Conservation (phyloP, 2,329 filamentous ascomycete species). For the Botrytis galanthina region DNA sequence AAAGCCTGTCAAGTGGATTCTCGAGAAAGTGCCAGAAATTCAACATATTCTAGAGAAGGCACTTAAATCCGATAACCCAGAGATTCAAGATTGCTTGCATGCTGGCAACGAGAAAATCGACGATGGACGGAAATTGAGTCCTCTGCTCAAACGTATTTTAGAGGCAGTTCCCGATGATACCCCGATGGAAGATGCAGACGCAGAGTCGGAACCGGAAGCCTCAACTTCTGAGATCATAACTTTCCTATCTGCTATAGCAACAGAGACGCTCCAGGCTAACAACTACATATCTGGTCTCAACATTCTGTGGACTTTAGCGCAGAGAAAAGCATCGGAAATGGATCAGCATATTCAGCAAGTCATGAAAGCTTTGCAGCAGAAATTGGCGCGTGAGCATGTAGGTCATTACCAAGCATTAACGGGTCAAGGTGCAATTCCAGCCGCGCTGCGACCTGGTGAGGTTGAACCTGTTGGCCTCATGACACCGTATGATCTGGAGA, state of each 20-base stretch:
- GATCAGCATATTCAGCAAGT: constrained; percentile 83
- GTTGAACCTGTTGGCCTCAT: constrained; percentile 56
- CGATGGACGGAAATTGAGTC: constrained; percentile 67
- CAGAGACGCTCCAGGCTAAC: constrained; percentile 76
- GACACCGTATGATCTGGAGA: constrained; percentile 74
- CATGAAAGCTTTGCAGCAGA: constrained; percentile 90
- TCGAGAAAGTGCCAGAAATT: constrained; percentile 70
- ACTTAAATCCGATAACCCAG: constrained; percentile 81
- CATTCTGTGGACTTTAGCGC: constrained; percentile 86
- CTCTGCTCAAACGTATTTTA: constrained; percentile 77
- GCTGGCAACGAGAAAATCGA: constrained; percentile 67
- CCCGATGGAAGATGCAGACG: constrained; percentile 72
- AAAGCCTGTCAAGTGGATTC: constrained; percentile 87
- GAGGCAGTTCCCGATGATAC: constrained; percentile 82
- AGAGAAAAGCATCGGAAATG: constrained; percentile 80
- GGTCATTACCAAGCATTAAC: constrained; percentile 64
- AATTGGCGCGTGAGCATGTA: constrained; percentile 91
- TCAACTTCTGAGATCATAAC: constrained; percentile 84
- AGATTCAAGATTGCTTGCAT: constrained; percentile 91
- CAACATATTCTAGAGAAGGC: constrained; percentile 90
- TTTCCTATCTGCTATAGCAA: constrained; percentile 80
- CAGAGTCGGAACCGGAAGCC: constrained; percentile 77
- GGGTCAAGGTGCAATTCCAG: constrained; percentile 46
- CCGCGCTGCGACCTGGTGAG: constrained; percentile 43
- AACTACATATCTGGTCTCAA: constrained; percentile 89